Conservation (phyloP, 768 basidiomycete species). For the Pleurotus cornucopiae region DNA sequence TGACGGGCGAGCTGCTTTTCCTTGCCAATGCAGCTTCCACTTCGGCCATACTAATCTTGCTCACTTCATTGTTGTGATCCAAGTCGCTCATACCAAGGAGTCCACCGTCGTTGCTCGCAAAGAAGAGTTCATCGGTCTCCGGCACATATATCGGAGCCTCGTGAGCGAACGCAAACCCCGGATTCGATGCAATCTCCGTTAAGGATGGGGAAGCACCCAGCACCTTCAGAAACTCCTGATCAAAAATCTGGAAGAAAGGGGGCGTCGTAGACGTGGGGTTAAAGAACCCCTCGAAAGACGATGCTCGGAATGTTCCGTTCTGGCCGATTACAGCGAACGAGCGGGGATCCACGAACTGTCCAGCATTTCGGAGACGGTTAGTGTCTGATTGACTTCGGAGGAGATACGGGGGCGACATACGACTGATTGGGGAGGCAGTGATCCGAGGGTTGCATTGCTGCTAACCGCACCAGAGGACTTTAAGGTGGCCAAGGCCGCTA, state of each 20-base stretch:
- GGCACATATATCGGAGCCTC: slow-evolving; percentile 71
- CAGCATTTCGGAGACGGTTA: not conserved
- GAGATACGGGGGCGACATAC: slow-evolving; percentile 11
- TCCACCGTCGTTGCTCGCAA: slow-evolving; percentile 68
- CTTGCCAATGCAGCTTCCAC: slow-evolving; percentile 42
- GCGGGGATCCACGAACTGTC: slow-evolving; percentile 46
- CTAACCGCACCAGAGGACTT: slow-evolving; percentile 10
- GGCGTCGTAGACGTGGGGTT: slow-evolving; percentile 58
- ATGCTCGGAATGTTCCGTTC: slow-evolving; percentile 34
- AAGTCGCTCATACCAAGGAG: slow-evolving; percentile 58
- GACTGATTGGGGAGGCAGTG: slow-evolving; percentile 23
- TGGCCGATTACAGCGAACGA: slow-evolving; percentile 49
- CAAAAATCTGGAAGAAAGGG: slow-evolving; percentile 55
- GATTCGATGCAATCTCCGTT: slow-evolving; percentile 53
- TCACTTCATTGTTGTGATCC: slow-evolving; percentile 58
- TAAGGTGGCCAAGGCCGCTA: slow-evolving; percentile 4
- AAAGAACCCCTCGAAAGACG: slow-evolving; percentile 38
- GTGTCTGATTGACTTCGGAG: not conserved
- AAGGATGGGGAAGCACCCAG: slow-evolving; percentile 57
- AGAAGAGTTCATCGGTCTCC: slow-evolving; percentile 70
- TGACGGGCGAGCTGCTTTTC: slow-evolving; percentile 30
- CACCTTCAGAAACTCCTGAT: slow-evolving; percentile 50
- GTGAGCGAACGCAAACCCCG: slow-evolving; percentile 69
- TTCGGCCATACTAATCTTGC: slow-evolving; percentile 57
- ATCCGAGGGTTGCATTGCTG: slow-evolving; percentile 10